Conservation (phyloP, 148 eudicot genomes). For the Mesembryanthemum crystallinum region DNA sequence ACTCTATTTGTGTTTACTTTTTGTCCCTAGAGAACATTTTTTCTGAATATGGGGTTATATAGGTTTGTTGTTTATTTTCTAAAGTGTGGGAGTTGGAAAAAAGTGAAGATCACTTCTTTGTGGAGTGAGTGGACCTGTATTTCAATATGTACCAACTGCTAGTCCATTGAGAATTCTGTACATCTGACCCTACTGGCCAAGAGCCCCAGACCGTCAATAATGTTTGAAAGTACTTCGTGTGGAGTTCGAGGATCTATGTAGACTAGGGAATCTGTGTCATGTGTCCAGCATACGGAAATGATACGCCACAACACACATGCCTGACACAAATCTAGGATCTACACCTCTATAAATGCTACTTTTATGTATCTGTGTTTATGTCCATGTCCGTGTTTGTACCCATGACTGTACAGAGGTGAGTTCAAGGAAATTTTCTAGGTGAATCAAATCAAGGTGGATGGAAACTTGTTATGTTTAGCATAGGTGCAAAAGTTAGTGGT, state of each 20-base stretch:
- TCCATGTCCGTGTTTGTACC: too few relatives aligned
- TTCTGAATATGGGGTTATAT: not conserved
- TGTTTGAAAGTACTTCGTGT: not conserved
- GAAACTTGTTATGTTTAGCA: too few relatives aligned
- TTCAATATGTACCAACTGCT: not conserved
- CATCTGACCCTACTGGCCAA: not conserved
- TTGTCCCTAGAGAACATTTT: not conserved
- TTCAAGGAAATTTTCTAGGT: too few relatives aligned
- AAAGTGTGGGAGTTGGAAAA: not conserved
- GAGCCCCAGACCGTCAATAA: not conserved
- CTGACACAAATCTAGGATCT: too few relatives aligned
- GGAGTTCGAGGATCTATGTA: not conserved
- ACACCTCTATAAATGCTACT: too few relatives aligned
- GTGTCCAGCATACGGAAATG: too few relatives aligned
- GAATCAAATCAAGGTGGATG: too few relatives aligned
- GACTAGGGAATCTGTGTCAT: too few relatives aligned
- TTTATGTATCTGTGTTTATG: too few relatives aligned
- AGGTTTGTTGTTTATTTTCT: not conserved
- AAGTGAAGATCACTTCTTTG: not conserved
- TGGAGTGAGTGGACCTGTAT: not conserved
- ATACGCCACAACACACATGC: too few relatives aligned
- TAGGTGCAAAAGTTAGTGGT: too few relatives aligned
- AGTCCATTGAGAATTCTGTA: not conserved
- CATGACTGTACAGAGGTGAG: too few relatives aligned
- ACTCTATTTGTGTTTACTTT: not conserved